Evolutionary conservation across 1,284 basidiomycete genomes (phyloP), one percentile per base, ranked within the genome.

Genomic region (Malassezia brasiliensis): DNA sequence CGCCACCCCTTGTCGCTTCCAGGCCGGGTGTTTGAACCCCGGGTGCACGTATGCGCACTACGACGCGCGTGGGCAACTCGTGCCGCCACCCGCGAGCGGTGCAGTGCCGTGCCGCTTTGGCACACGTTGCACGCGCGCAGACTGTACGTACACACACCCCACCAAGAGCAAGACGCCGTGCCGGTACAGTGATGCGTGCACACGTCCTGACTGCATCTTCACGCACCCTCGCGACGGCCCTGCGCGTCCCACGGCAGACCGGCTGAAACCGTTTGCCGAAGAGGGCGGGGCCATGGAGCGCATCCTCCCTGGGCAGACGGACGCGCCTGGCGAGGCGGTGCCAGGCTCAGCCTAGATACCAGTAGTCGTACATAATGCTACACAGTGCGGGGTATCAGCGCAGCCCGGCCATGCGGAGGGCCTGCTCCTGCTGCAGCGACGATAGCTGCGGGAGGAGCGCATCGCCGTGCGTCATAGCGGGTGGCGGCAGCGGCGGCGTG

Each of bases 141-240:
- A 49, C 47, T 52, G 51, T 30, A 5, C 8, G 28, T 57, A 42
- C 30, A 20, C 34, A 32, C 54, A 52, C 28, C 50, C 49, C 7
- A 34, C 31, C 14, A 36, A 30, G 28, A 57, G 59, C 46, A 40
- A 46, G 3, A 41, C 54, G 41, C 58, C 60, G 25, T 68, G 66
- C 39, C 50, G 61, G 20, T 68, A 65, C 39, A 63, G 66, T 15
- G 45, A 54, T 14, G 56, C 47, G 0, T 68, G 66, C 31, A 66
- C 63, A 6, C 49, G 66, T 2, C 35, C 48, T 2, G 63, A 66
- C 48, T 68, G 66, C 55, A 61, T 61, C 50, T 68, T 66, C 38
- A 49, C 58, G 11, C 66, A 68, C 25, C 64, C 64, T 1, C 56
- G 53, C 19, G 53, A 54, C 45, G 40, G 17, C 19, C 50, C 52